Base-by-base conservation (phyloP, 495 filamentous ascomycete genomes). In the Aspergillus mulundensis region DNA sequence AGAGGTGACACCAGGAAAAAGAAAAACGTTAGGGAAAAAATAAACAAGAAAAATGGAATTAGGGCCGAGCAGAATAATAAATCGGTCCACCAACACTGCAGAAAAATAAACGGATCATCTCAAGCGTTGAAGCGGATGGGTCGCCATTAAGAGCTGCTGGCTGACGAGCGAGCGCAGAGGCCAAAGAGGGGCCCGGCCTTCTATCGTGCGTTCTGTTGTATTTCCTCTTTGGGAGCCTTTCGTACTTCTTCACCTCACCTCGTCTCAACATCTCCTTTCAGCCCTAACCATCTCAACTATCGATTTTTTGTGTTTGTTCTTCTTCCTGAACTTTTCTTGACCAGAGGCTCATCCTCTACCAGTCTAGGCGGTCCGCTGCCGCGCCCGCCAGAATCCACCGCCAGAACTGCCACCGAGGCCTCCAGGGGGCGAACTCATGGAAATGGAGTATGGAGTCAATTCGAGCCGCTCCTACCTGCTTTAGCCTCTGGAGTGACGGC, bases 381-480 rank as follows among this genome's bases (percentile, higher is more conserved):
- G 32, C 42, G 52, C 42, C 19, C 41, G 30, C 23, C 39, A 11
- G 15, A 44, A 16, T 44, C 21, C 20, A n/a, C 40, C 19, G 25
- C 23, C 41, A 19, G 18, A 44, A 24, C 25, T 16, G 40, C 14
- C 24, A 46, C 20, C 38, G 10, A 19, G 41, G 43, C 21, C 49
- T 28, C 50, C 54, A 57, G 59, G 59, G n/a, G 59, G 54, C 54
- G 39, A 57, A 46, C 32, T 50, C 45, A 54, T 54, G n/a, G 45
- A 50, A 36, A 21, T 40, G 34, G 60, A 48, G 54, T 53, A 51
- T 53, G 58, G 41, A 24, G 41, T 15, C 20, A 44, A 4, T 11
- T 44, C 19, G 2, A 44, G 18, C 41, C 41, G 18, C 41, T 14
- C 19, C 41, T 21, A 24, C 19, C n/a, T 44, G 12, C 21, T 23